Evolutionary conservation across 768 basidiomycete genomes (phyloP), one percentile per base, ranked within the genome.

Genomic region (Collybiopsis luxurians): DNA sequence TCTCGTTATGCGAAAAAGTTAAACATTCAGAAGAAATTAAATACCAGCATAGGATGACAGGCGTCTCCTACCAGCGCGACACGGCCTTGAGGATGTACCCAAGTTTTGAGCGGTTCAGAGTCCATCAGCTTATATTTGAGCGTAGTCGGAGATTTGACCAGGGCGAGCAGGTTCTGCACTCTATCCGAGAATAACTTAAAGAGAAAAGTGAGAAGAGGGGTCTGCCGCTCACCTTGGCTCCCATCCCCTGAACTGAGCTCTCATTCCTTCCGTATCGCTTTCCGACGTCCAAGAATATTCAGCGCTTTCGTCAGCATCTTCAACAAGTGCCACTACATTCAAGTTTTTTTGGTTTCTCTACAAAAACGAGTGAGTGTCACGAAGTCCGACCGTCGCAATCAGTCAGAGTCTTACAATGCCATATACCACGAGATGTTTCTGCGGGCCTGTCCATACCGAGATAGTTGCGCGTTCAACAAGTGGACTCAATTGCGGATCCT

Each of bases 11-110:
- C n/a, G n/a, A n/a, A n/a, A 36, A 21, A 34, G 5, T 34, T 34
- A 13, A 13, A 13, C 31, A 34, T 34, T n/a, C n/a, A 34, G 13
- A 6, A 34, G 31, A 34, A 27, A n/a, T 4, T 19, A 74, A 79
- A 59, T 57, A 83, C 82, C 45, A 81, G 68, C 78, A 83, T 83
- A 2, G 83, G 78, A 63, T 84, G 83, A 48, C 80, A 82, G 0
- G 82, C 73, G 60, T 84, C 83, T 1, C 82, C 82, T 0, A 84
- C 68, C 17, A 84, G 65, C 3, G 67, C 73, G 2, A 84, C 68
- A 23, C 67, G 75, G 2, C 74, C 76, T 15, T 67, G 66, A 27
- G 62, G 60, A 63, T 83, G 79, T 7, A 82, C 56, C 82, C 82
- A 84, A 0, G 72, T 76, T 0, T 69, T 66, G 44, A 84, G 65